These are phyloP conservation scores for Chrysosporium queenslandicum DNA, from an alignment of 2,329 filamentous ascomycete genomes.

Conservation along the genomic window DNA sequence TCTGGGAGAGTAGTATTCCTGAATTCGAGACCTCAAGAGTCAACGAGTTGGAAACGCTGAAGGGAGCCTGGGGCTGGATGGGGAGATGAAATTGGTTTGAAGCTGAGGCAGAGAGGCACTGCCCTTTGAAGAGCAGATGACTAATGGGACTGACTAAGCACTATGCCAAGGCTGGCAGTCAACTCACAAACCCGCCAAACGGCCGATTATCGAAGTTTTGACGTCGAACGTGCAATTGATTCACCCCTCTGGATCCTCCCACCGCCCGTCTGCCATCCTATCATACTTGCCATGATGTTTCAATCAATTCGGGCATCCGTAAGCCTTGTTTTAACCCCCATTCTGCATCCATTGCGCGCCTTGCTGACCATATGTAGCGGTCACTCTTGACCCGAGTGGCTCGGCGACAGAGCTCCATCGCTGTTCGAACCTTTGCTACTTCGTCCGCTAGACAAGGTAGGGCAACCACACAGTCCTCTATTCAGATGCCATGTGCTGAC, in stretches of 20 bases:
- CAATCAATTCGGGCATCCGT: slow-evolving; percentile 19
- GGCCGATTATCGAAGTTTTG: slow-evolving; percentile 3
- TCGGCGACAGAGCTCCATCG: slow-evolving; percentile 47
- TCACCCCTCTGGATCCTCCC: slow-evolving; percentile 9
- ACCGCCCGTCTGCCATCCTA: slow-evolving; percentile 2
- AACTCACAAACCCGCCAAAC: slow-evolving; percentile 6
- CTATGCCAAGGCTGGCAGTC: not conserved
- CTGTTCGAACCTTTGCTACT: slow-evolving; percentile 55
- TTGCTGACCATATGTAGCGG: slow-evolving; percentile 39
- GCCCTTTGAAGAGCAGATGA: not conserved
- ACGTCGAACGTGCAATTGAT: slow-evolving; percentile 9
- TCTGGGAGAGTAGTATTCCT: not conserved
- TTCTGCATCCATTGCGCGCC: slow-evolving; percentile 18
- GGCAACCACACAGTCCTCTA: slow-evolving; percentile 27
- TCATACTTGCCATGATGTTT: slow-evolving; percentile 16
- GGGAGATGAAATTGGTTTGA: not conserved
- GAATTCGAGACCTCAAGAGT: not conserved
- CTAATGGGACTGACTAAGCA: not conserved
- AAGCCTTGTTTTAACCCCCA: not conserved
- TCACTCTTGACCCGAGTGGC: slow-evolving; percentile 51
- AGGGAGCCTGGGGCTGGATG: slow-evolving; percentile 8
- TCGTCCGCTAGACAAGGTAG: slow-evolving; percentile 54
- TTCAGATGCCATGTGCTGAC: slow-evolving; percentile 24
- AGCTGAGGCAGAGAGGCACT: not conserved
- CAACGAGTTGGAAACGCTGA: slow-evolving; percentile 8